phyloP scores from a whole-genome alignment of 257 asterid species.

The Penstemon barbatus region DNA sequence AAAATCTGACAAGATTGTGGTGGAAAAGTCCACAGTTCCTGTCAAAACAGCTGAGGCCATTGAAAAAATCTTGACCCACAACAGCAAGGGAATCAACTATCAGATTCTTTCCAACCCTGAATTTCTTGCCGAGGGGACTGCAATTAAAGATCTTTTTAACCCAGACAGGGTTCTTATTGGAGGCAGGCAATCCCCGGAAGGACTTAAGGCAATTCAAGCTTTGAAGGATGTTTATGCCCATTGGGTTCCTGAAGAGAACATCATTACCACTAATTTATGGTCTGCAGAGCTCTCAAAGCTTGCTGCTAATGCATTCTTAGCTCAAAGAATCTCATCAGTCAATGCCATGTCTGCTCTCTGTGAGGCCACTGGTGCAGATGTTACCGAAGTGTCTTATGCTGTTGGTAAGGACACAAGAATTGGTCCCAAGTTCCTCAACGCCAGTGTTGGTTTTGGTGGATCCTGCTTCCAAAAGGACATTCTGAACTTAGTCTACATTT shows the following conservation, averaged over 20 bases:
- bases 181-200: constrained; percentile 54
- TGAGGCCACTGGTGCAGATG: constrained; percentile 52
- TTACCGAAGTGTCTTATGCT: constrained; percentile 40
- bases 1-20: constrained; percentile 55
- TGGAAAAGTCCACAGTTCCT: constrained; percentile 66
- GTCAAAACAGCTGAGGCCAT: constrained; percentile 72
- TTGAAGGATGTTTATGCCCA: constrained; percentile 53
- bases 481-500: constrained; percentile 47
- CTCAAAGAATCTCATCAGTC: constrained; percentile 64
- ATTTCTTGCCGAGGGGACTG: constrained; percentile 68
- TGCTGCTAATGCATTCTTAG: constrained; percentile 72
- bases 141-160: constrained; percentile 49
- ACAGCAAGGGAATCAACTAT: constrained; percentile 53
- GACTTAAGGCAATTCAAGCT: constrained; percentile 47
- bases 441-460: constrained; percentile 55
- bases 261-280: constrained; percentile 59
- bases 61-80: constrained; percentile 56
- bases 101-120: constrained; percentile 64
- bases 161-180: constrained; percentile 68
- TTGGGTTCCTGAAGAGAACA: constrained; percentile 62
- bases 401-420: constrained; percentile 49
- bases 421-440: constrained; percentile 47
- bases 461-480: constrained; percentile 55
- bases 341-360: constrained; percentile 52
- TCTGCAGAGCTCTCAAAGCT: constrained; percentile 70